Evolutionary conservation across 2,329 filamentous ascomycete species (phyloP).

Genomic region (Cryphonectria naterciae): DNA sequence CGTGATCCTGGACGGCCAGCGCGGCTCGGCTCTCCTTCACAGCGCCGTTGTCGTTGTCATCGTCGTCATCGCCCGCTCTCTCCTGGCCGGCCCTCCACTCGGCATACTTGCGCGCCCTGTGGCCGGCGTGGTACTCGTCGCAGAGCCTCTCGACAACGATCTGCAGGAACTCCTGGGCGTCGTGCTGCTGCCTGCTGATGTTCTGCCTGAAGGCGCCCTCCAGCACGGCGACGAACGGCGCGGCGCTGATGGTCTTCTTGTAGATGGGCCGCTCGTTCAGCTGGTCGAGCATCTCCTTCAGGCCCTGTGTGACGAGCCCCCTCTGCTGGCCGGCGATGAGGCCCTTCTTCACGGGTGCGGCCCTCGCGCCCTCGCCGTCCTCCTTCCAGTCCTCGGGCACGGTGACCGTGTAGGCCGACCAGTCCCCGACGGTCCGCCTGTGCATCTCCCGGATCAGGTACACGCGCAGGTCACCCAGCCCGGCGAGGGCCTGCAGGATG

Average conservation of each 20-base stretch:
- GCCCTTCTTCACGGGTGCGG: constrained; percentile 36
- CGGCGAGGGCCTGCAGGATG: constrained; percentile 89
- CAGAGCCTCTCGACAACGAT: constrained; percentile 89
- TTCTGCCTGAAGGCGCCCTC: constrained; percentile 86
- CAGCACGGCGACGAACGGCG: constrained; percentile 79
- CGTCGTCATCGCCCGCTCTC: constrained; percentile 17
- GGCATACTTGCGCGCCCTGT: constrained; percentile 69
- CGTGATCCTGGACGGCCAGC: constrained; percentile 32
- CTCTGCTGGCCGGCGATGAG: constrained; percentile 72
- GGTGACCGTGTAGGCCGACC: constrained; percentile 71
- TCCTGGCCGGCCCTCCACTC: constrained; percentile 38
- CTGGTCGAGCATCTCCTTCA: constrained; percentile 91
- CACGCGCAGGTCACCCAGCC: constrained; percentile 82
- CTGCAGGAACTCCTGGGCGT: constrained; percentile 96
- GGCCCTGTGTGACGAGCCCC: constrained; percentile 79
- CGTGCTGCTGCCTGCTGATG: constrained; percentile 93
- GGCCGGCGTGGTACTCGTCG: constrained; percentile 90
- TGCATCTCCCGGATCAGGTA: constrained; percentile 94
- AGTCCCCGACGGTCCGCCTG: constrained; percentile 77
- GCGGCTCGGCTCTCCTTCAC: constrained; percentile 39
- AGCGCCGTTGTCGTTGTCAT: constrained; percentile 32
- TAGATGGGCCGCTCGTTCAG: constrained; percentile 93
- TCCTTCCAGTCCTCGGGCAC: constrained; percentile 46
- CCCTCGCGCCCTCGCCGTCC: constrained; percentile 6
- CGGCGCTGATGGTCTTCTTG: constrained; percentile 89